These are phyloP conservation scores for Irpex rosettiformis DNA, from an alignment of 1,284 basidiomycete species.

Conservation along the genomic window DNA sequence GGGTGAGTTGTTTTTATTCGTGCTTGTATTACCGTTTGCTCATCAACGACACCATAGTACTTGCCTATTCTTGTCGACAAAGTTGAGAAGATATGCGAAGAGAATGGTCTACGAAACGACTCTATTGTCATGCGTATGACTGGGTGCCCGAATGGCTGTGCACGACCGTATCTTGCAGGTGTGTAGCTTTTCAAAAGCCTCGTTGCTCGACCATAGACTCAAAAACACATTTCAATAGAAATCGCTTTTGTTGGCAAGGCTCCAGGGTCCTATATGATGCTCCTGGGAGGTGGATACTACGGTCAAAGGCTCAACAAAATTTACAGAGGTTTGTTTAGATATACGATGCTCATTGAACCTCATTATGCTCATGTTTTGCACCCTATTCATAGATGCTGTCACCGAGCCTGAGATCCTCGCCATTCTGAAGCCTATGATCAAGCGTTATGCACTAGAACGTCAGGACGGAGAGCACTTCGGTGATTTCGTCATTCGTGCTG, in stretches of 20 bases:
- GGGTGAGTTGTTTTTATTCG: conserved; percentile 41
- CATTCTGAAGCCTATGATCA: conserved; percentile 91
- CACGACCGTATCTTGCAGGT: conserved; percentile 92
- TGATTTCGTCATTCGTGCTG: conserved; percentile 89
- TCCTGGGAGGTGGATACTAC: conserved; percentile 93
- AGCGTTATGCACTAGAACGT: conserved; percentile 87
- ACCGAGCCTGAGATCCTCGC: conserved; percentile 92
- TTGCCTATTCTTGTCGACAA: conserved; percentile 94
- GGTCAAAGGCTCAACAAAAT: conserved; percentile 95
- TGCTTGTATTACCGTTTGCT: conserved; percentile 8
- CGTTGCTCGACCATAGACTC: not conserved
- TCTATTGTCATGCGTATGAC: conserved; percentile 99
- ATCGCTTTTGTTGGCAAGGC: conserved; percentile 97
- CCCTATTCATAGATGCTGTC: conserved; percentile 67
- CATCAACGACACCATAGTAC: conserved; percentile 51
- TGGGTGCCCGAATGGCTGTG: conserved; percentile 92
- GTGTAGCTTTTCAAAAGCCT: conserved; percentile 19
- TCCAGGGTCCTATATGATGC: conserved; percentile 90
- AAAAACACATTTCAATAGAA: conserved; percentile 43
- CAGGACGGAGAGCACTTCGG: conserved; percentile 92
- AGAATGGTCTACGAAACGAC: conserved; percentile 89
- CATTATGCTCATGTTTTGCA: too few species aligned
- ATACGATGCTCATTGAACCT: not conserved
- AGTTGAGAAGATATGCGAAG: conserved; percentile 93
- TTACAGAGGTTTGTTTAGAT: conserved; percentile 57